Percentiles rank a stretch among this genome's conserved stretches.
Evolutionary conservation across 768 basidiomycete genomes (phyloP).

Genomic region (Clathrus columnatus): DNA sequence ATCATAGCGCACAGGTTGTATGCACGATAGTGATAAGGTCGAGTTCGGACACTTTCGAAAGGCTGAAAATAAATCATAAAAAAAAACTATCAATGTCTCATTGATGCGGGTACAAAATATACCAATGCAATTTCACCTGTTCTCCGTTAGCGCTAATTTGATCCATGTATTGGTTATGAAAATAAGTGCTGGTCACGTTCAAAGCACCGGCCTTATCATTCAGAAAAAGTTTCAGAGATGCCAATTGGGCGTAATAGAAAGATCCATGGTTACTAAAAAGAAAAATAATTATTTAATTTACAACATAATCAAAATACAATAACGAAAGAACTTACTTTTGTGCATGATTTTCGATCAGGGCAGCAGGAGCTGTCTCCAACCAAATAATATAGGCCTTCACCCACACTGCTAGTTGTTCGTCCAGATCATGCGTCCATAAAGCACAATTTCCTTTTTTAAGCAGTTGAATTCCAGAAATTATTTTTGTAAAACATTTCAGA

Average conservation of each 20-base stretch:
- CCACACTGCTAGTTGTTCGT: constrained; percentile 18
- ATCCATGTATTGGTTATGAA: constrained; percentile 15
- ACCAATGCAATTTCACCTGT: constrained; percentile 8
- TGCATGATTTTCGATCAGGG: constrained; percentile 9
- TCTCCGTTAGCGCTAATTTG: constrained; percentile 23
- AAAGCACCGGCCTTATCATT: constrained; percentile 17
- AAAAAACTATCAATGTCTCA: too few species aligned
- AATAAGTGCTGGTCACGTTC: constrained; percentile 16
- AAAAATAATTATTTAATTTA: not conserved
- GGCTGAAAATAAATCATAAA: constrained; percentile 13
- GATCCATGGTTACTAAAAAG: constrained; percentile 22
- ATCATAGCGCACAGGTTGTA: constrained; percentile 19
- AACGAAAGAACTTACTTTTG: constrained; percentile 12
- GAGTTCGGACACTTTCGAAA: constrained; percentile 19
- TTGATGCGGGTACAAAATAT: not conserved
- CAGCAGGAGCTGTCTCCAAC: constrained; percentile 12
- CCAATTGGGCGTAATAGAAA: constrained; percentile 20
- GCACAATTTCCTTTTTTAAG: constrained; percentile 13
- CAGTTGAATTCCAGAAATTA: constrained; percentile 18
- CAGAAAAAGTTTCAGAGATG: constrained; percentile 19
- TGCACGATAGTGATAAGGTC: constrained; percentile 23
- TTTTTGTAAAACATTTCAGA: constrained; percentile 10
- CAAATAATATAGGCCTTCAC: constrained; percentile 17
- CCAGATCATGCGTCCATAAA: constrained; percentile 16
- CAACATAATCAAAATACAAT: not conserved